Evolutionary conservation across 306 rosid genomes (phyloP), one percentile per base, ranked within the genome.

Genomic region (Quercus dentata): DNA sequence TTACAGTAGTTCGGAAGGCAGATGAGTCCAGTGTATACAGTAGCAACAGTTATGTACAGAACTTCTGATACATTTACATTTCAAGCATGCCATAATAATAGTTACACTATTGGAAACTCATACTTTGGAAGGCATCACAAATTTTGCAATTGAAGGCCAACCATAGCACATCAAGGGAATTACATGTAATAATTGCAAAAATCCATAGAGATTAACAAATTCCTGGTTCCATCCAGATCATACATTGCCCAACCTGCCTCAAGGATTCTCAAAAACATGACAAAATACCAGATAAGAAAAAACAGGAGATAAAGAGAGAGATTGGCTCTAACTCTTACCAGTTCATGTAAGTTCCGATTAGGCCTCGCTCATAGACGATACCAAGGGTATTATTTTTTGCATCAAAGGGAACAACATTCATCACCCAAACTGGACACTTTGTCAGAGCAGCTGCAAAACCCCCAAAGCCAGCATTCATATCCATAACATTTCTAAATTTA

Each of bases 341-440:
- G 76, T 88, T 85, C 86, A 86, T 88, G 89, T 86, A 88, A 70
- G 92, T 86, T 72, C 92, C 92, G 9, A 88, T 71, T 2, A 86
- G 87, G 67, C 92, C 92, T 6, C 88, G 81, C 65, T 88, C 86
- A 79, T 76, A 88, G 73, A 88, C 76, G 68, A 86, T 20, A 3
- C 86, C 88, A 77, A 88, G 89, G 72, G 74, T 77, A 65, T 58
- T 71, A 69, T 6, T 38, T 38, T 75, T 74, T 71, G 88, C 82
- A 81, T 79, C 54, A 61, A 27, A 71, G 4, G 82, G 82, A 38
- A 79, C 76, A 52, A 71, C 82, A 61, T 79, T 79, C 73, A 79
- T 71, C 30, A 79, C 82, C 82, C 82, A 79, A 12, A 31, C 82
- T n/a, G 73, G 82, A 79, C 58, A 61, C 73, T 79, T 61, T 27